A percentile compares a stretch with the other conserved stretches of the same genome.
Conservation (phyloP, 805 yeast species). For the Blastobotrys attinorum region DNA sequence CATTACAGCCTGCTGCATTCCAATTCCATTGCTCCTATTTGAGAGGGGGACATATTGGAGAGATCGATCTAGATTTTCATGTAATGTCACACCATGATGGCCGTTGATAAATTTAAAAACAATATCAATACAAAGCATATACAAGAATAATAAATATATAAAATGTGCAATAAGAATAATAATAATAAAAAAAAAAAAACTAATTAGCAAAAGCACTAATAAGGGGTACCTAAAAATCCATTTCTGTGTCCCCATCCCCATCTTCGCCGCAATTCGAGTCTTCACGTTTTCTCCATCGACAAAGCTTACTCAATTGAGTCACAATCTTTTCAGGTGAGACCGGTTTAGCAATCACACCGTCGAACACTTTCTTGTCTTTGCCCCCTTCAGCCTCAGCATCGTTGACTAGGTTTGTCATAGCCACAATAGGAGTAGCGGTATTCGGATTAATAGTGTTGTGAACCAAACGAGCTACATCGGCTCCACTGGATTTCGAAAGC, state of each 20-base stretch:
- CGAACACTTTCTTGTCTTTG: conserved; percentile 38
- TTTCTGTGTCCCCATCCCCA: no score
- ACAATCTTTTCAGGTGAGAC: conserved; percentile 32
- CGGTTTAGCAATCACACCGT: conserved; percentile 71
- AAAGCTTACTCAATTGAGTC: conserved; percentile 25
- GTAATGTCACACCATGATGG: not conserved
- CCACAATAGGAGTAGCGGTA: conserved; percentile 67
- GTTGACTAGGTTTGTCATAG: conserved; percentile 60
- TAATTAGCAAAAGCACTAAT: not conserved
- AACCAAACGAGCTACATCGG: conserved; percentile 71
- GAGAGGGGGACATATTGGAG: not conserved
- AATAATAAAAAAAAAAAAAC: no score
- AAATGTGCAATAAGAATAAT: not conserved
- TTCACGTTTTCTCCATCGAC: no score
- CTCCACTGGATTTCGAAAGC: conserved; percentile 57
- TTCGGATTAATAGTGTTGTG: conserved; percentile 72
- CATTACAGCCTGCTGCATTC: conserved; percentile 33
- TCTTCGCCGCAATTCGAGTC: no score
- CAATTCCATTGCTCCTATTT: not conserved
- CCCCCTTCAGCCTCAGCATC: conserved; percentile 33
- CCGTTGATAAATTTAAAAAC: no score
- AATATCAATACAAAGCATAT: not conserved
- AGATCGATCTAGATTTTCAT: not conserved
- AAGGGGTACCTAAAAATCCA: no score
- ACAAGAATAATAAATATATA: not conserved